Evolutionary conservation across 352 stramenopile species (phyloP), one percentile per base, ranked within the genome.

Genomic region (Globisporangium paddicum): DNA sequence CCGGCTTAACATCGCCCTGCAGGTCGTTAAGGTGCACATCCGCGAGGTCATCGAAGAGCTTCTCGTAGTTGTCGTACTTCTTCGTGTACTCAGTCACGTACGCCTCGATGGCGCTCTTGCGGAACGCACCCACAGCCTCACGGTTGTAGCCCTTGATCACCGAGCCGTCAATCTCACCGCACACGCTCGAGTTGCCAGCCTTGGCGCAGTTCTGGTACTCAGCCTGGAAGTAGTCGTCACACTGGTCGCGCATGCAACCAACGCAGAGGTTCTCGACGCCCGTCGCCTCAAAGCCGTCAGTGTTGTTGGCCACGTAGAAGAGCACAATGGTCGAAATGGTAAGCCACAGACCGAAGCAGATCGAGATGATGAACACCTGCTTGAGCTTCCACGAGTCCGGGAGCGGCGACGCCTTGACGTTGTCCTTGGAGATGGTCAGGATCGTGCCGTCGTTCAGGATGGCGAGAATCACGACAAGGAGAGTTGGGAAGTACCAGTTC

Each of bases 371-470:
- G 58, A 89, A 89, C 53, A 89, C 75, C 58, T 86, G 67, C 61
- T 79, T 77, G 44, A 89, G 60, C 65, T 87, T 87, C 79, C 79
- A 87, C 63, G 77, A 87, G 70, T 87, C 77, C 2, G 79, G 79
- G 37, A 72, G 63, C 26, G 76, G 79, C 58, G 73, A 85, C 21
- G 79, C 71, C 44, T 73, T 73, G 55, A 87, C 82, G 55, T 90
- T 86, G 56, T 90, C 78, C 68, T 89, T 87, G 14, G 82, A 86
- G 58, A 90, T 90, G 21, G 82, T 89, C 67, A 89, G 66, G 56
- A 93, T 90, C 48, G 80, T 89, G 54, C 90, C 84, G 63, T 97
- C 87, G 78, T 97, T 97, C 55, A 97, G 60, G 46, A 97, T 84
- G 23, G 89, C 90, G 25, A 97, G 66, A 54, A 97, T 86, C 57